Evolutionary conservation across 2,329 filamentous ascomycete genomes (phyloP), one percentile per base, ranked within the genome.

Genomic region (Colletotrichum tropicale): DNA sequence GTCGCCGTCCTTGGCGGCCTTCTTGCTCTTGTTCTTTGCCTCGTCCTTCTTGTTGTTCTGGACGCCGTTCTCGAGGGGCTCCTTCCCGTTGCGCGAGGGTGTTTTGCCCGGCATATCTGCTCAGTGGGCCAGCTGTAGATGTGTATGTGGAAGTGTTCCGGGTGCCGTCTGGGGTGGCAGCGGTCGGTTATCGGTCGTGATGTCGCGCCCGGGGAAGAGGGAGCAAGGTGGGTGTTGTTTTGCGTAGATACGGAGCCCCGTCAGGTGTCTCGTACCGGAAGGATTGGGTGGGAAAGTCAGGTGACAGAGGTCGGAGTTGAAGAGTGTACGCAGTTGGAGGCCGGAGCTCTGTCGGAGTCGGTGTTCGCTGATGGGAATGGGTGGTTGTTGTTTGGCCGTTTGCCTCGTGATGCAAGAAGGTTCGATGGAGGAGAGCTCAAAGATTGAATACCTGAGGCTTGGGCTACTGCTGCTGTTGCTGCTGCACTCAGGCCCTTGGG

Each of bases 21-120:
- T 92, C 87, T 93, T 93, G 80, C 89, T 90, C 86, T 93, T 93
- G 81, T 87, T 86, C 87, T 94, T 94, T 81, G 91, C 90, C 82
- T 94, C 92, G 83, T 91, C 93, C 91, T 93, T 94, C 82, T 94
- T 93, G 77, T 91, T 91, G 78, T 91, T 89, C 84, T 88, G 91
- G 88, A 91, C 86, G 80, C 92, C 91, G 85, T 95, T 94, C 83
- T 93, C 92, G 80, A 91, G 87, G 77, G 93, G 91, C 85, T 94
- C 91, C 77, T 93, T 93, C 83, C 93, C 92, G 87, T 93, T 94
- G 80, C 90, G 91, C 86, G 93, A 92, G 82, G 93, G 92, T 82
- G 93, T 93, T 85, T 94, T 94, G 85, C 93, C 91, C 80, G 92
- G 93, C 93, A 95, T 95, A 79, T 83, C 85, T 81, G 80, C 72